Base-by-base conservation (phyloP, 73 alveolate species). In the Uronychia setigera region DNA sequence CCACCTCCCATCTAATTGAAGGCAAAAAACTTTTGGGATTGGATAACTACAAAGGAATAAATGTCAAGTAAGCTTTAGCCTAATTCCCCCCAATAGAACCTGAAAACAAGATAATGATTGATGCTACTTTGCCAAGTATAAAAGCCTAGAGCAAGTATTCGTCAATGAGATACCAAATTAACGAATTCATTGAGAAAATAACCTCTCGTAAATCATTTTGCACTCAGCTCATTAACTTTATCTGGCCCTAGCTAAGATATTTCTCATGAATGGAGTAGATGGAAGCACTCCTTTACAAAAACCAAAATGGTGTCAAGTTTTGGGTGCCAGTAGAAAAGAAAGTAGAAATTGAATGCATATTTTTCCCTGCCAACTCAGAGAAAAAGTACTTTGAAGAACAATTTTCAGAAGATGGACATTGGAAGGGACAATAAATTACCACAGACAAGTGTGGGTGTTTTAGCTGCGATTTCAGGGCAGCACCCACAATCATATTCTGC, bases 401-500 rank as follows among this genome's bases (percentile, higher is more conserved):
- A 5, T 46, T 46, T 19, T 11, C 5, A 5, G 67, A 46, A 46
- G 19, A 46, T 46, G 67, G 67, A 46, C 19, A 11, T 19, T 46
- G 5, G 19, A 46, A 46, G 67, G 67, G 67, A 46, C 5, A 46
- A 11, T 46, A 19, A 5, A 5, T 11, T 5, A 5, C 67, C 5
- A 46, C n/a, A 19, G 67, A 46, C 19, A 11, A 5, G 5, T 46
- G 67, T 46, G 67, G 67, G n/a, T 46, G 67, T 19, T 11, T 46
- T 46, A 11, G 19, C 19, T 46, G 67, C 1, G 82, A 60, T 31
- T 82, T 58, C 79, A 82, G 35, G 34, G 33, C 60, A 0, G 33
- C 82, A 34, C 97, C 98, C 19, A 91, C 98, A 19, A 87, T 96
- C 32, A 90, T 96, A n/a, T 79, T 96, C 81, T 96, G 98, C 88